Evolutionary conservation across 2,329 filamentous ascomycete species (phyloP).

Genomic region (Neopestalotiopsis sp.): DNA sequence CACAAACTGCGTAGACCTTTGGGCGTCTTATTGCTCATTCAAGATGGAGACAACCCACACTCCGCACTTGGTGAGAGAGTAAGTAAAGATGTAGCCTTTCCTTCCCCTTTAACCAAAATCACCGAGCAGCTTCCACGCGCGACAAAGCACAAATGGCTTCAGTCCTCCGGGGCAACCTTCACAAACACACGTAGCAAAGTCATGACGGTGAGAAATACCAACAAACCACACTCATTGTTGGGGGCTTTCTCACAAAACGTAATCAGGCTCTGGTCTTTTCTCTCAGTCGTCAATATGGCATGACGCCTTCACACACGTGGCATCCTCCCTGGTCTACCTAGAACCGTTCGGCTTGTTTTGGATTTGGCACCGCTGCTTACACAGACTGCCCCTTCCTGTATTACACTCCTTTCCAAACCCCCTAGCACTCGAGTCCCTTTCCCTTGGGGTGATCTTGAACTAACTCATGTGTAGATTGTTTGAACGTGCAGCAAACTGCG

Average conservation of each 20-base stretch:
- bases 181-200: constrained; percentile 41
- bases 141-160: constrained; percentile 31
- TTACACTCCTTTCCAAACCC: constrained; percentile 57
- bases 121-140: constrained; percentile 39
- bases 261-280: constrained; percentile 61
- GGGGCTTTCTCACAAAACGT: constrained; percentile 69
- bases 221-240: constrained; percentile 58
- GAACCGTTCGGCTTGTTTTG: constrained; percentile 40
- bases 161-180: constrained; percentile 34
- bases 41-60: constrained; percentile 98
- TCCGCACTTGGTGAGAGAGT: constrained; percentile 96
- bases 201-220: constrained; percentile 75
- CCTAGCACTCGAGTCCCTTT: constrained; percentile 30
- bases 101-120: constrained; percentile 66
- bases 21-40: constrained; percentile 97
- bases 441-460: constrained; percentile 29
- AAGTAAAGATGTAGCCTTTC: constrained; percentile 78
- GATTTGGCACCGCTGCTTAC: constrained; percentile 56
- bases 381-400: constrained; percentile 64
- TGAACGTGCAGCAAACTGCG: constrained; percentile 82
- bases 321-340: constrained; percentile 39
- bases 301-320: constrained; percentile 47
- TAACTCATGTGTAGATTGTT: constrained; percentile 73
- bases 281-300: constrained; percentile 42
- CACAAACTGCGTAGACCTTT: constrained; percentile 91